These are phyloP conservation scores for Corynascus novoguineensis DNA, from an alignment of 495 filamentous ascomycete species.

Conservation along the genomic window DNA sequence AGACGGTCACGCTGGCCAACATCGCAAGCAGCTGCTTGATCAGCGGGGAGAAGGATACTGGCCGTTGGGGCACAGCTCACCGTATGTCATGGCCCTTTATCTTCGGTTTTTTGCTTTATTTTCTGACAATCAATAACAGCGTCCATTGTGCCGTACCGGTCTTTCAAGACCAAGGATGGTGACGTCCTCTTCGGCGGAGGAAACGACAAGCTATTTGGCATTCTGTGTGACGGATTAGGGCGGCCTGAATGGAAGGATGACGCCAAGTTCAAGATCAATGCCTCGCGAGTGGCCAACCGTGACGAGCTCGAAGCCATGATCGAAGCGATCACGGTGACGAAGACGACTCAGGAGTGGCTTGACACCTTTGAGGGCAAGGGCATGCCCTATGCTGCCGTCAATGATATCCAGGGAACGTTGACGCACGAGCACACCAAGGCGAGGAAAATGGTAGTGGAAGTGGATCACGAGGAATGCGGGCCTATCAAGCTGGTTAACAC, in stretches of 20 bases:
- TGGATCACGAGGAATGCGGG: slow-evolving; percentile 78
- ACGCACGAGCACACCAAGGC: slow-evolving; percentile 82
- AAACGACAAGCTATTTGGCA: slow-evolving; percentile 85
- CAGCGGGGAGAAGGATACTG: slow-evolving; percentile 78
- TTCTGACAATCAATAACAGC: slow-evolving; percentile 49
- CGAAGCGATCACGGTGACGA: slow-evolving; percentile 63
- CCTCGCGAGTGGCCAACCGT: slow-evolving; percentile 73
- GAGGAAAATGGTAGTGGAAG: slow-evolving; percentile 78
- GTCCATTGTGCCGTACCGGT: slow-evolving; percentile 91
- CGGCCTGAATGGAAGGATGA: slow-evolving; percentile 76
- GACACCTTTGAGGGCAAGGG: slow-evolving; percentile 81
- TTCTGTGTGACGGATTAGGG: slow-evolving; percentile 73
- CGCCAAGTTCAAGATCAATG: slow-evolving; percentile 70
- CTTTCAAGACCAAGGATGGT: slow-evolving; percentile 89
- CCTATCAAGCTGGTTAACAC: slow-evolving; percentile 86
- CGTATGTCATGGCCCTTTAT: slow-evolving; percentile 54
- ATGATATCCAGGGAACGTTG: slow-evolving; percentile 79
- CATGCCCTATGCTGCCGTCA: slow-evolving; percentile 92
- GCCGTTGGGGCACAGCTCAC: slow-evolving; percentile 93
- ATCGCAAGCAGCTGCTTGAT: slow-evolving; percentile 89
- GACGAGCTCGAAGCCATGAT: slow-evolving; percentile 70
- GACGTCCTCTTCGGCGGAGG: slow-evolving; percentile 90
- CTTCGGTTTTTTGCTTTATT: neutral
- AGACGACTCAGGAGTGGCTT: slow-evolving; percentile 87
- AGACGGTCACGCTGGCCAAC: slow-evolving; percentile 87